Base-by-base conservation (phyloP, 2,329 filamentous ascomycete species). In the Penicillium sp. region DNA sequence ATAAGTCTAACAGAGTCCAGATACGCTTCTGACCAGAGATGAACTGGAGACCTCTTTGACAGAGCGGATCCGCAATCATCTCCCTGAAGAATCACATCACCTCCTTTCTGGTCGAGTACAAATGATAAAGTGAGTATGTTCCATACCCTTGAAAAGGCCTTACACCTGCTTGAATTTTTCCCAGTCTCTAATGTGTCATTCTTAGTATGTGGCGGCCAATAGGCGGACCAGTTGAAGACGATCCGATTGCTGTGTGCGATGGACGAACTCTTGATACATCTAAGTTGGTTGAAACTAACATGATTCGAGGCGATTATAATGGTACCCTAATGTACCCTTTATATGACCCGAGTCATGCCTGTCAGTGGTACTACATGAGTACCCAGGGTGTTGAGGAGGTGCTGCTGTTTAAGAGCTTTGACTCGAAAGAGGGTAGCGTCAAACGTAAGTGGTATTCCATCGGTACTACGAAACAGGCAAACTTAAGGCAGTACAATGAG, bases 1-100 rank as follows among this genome's bases (percentile, higher is more conserved):
- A 4, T 39, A 11, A 13, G 33, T 11, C 46, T 50, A n/a, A 55
- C 39, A 3, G 39, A 45, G 9, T n/a, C n/a, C 11, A 58, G 56
- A 58, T 25, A 58, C 56, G 7, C 35, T 55, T 33, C 48, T 58
- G 19, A 55, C 56, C 6, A 19, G 48, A n/a, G 52, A 58, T 33
- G 21, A 52, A 13, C n/a, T 43, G 47, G 53, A 48, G 35, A 55
- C 53, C 8, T 21, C 56, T 16, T 49, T 55, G 53, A 49, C 50
- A 23, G 56, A 55, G 25, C 43, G 56, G 10, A 58, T 58, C 46
- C 26, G 56, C 14, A 58, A 58, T 48, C 56, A 58, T 52, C 56
- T 58, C 14, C 26, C 56, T 3, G 42, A 58, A 21, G 56, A 58
- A 49, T 26, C 43, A 14, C 56, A 42, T 3, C 23, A 55, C 9